Percentiles rank a stretch among this genome's conserved stretches.
phyloP scores from a whole-genome alignment of 768 basidiomycete genomes.

The Suillus hirtellus region DNA sequence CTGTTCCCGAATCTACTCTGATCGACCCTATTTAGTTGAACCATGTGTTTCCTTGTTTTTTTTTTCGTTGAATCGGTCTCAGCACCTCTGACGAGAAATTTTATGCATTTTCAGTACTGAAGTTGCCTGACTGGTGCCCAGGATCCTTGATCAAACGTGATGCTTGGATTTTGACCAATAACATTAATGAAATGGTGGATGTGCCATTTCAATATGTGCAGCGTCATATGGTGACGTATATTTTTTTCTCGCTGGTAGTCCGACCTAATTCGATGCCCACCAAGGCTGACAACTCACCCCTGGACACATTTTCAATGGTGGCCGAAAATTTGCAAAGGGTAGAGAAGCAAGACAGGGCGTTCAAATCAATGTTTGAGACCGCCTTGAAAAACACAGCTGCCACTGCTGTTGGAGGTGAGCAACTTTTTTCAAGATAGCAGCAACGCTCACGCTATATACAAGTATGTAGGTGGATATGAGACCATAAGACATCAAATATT shows the following conservation, averaged over 20 bases:
- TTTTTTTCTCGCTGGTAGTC: too few relatives aligned
- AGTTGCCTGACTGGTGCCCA: constrained; percentile 13
- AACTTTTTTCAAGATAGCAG: too few relatives aligned
- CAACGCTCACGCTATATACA: too few relatives aligned
- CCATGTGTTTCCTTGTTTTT: not conserved
- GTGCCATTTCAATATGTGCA: not conserved
- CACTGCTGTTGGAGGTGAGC: constrained; percentile 17
- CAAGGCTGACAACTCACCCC: not conserved
- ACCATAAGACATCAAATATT: constrained; percentile 1
- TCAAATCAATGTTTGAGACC: constrained; percentile 7
- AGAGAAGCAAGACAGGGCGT: constrained; percentile 14
- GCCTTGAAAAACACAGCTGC: constrained; percentile 16
- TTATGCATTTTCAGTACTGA: not conserved
- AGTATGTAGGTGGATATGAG: constrained; percentile 11
- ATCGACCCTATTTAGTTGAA: constrained; percentile 6
- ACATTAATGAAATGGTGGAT: constrained; percentile 8
- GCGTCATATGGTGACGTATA: constrained; percentile 9
- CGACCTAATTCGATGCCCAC: not conserved
- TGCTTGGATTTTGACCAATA: constrained; percentile 1
- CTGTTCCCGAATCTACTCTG: constrained; percentile 12
- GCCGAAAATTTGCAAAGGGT: constrained; percentile 17
- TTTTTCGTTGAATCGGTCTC: not conserved
- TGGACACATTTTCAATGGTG: constrained; percentile 11
- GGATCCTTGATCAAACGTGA: constrained; percentile 1
- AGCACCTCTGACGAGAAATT: not conserved